Evolutionary conservation across 2,329 filamentous ascomycete species (phyloP), one percentile per base, ranked within the genome.

Genomic region (Acrocalymma vagum): DNA sequence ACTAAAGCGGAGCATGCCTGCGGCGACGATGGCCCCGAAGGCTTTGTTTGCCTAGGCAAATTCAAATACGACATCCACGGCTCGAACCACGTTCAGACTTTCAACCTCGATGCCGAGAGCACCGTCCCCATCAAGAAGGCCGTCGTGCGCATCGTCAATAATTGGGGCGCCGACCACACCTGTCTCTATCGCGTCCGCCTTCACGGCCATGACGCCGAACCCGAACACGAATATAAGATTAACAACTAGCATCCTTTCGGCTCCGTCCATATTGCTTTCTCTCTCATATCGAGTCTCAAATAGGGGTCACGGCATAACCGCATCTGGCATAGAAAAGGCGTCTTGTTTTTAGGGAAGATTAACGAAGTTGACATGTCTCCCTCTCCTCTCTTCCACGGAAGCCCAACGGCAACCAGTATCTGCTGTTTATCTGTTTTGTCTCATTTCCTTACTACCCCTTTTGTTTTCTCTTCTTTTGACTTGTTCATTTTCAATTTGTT

Each of bases 151-250:
- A 71, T 75, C 4, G 52, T 53, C 9, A 62, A 54, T 34, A 78
- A 76, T 45, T 77, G 71, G 69, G 75, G 75, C 23, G 59, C 58
- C 2, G 60, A 69, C 15, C 68, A 69, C 47, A 77, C 75, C 9
- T 78, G 76, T 46, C 35, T 78, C 22, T 78, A 78, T 48, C 67
- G 75, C 9, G 46, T 77, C 20, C 61, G 74, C 15, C 57, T 78
- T 38, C 70, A 72, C 24, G 76, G 75, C 20, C 52, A 64, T 10
- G 52, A 58, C 22, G 52, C 51, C 10, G 33, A 42, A 11, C 48
- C 50, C 38, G 51, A 51, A 16, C 40, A 45, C n/a, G 31, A 54
- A 17, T 61, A 61, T 22, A 42, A 43, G 9, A 50, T 59, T 4
- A 54, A 51, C 29, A 51, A 57, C 13, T 58, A 53, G 41, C 25